Conservation (phyloP, 176 grass and related monocot species). For the Hyparrhenia diplandra region DNA sequence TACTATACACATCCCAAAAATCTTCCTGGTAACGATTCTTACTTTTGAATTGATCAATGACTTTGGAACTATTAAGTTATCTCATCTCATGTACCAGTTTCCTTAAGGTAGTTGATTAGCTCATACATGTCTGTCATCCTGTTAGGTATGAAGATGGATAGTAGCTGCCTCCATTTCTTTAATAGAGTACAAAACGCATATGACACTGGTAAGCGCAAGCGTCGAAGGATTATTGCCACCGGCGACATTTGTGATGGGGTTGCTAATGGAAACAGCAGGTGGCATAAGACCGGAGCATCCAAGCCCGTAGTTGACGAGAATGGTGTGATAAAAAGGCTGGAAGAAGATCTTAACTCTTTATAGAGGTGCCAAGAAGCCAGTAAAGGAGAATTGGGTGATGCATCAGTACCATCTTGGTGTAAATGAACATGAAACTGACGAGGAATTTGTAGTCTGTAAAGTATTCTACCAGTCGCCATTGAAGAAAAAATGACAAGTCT, state of each 20-base stretch:
- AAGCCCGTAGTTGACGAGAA: conserved; percentile 45
- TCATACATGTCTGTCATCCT: not conserved
- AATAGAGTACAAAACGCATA: conserved; percentile 76
- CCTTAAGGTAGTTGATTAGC: not conserved
- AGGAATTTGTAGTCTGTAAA: conserved; percentile 63
- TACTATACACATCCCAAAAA: conserved; percentile 90
- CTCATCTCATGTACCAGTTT: not conserved
- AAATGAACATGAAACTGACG: conserved; percentile 54
- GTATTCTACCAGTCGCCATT: conserved; percentile 49
- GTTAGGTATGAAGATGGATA: conserved; percentile 62
- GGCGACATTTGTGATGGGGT: not conserved
- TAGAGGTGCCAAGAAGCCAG: conserved; percentile 28
- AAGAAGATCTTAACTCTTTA: conserved; percentile 88
- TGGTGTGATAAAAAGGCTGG: conserved; percentile 62
- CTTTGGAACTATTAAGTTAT: not conserved
- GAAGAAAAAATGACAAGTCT: conserved; percentile 26
- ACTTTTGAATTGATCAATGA: not conserved
- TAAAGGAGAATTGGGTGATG: conserved; percentile 67
- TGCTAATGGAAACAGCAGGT: conserved; percentile 22
- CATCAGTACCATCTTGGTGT: conserved; percentile 77
- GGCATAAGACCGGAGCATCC: conserved; percentile 78
- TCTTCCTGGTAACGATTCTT: conserved; percentile 56
- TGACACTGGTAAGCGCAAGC: conserved; percentile 54
- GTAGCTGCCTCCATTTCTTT: conserved; percentile 71
- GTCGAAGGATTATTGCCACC: conserved; percentile 43